These are phyloP conservation scores for Physaria fendleri DNA, from an alignment of 345 rosid genomes.

Conservation along the genomic window DNA sequence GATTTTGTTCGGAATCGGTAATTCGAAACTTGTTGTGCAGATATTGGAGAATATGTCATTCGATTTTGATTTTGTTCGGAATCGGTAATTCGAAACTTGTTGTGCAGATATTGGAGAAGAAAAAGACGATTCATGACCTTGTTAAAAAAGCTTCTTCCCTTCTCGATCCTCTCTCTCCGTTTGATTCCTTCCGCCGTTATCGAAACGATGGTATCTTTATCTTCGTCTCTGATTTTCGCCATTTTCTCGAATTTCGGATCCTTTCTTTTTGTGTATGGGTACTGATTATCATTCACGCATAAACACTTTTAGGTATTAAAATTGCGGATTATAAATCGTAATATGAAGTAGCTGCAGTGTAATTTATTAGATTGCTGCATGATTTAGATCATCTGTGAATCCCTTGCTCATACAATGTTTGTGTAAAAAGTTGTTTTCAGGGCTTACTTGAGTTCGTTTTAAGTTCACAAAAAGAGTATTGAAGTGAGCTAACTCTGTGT, in stretches of 20 bases:
- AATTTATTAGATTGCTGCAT: no score
- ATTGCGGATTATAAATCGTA: not conserved
- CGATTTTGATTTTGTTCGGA: no score
- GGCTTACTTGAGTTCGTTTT: not conserved
- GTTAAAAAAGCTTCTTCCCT: conserved; percentile 56
- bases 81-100: not conserved
- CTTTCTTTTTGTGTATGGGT: not conserved
- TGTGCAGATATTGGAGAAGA: conserved; percentile 59
- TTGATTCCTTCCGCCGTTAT: conserved; percentile 50
- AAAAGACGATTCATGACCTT: conserved; percentile 47
- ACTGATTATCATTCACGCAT: not conserved
- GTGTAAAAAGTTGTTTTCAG: not conserved
- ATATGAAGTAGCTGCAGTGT: not conserved
- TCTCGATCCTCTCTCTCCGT: conserved; percentile 54
- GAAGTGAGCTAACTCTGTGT: not conserved
- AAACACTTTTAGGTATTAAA: not conserved
- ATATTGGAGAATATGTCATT: conserved; percentile 58
- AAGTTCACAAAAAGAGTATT: conserved; percentile 2
- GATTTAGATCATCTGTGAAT: not conserved
- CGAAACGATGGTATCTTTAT: conserved; percentile 45
- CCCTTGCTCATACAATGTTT: not conserved
- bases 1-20: not conserved
- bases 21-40: conserved; percentile 23
- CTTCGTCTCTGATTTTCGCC: not conserved
- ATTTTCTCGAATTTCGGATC: not conserved